Evolutionary conservation across 441 rosid genomes (phyloP).

Genomic region (Iberis amara): DNA sequence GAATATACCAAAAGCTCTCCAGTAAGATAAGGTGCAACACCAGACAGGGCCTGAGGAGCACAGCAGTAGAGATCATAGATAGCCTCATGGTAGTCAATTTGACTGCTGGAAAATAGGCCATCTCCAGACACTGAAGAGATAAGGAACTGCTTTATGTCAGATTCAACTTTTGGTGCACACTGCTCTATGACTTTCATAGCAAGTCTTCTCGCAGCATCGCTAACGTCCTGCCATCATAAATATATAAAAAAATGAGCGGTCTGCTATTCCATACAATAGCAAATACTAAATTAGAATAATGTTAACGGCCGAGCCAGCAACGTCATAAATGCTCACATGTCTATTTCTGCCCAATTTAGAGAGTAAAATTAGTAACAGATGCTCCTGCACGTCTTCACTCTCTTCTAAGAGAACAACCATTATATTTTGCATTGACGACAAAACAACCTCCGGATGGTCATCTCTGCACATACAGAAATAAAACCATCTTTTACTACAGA

Average conservation of each 20-base stretch:
- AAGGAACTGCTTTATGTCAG: slow-evolving; percentile 83
- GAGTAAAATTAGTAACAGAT: slow-evolving; percentile 66
- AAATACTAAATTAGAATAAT: slow-evolving; percentile 11
- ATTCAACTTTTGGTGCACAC: slow-evolving; percentile 86
- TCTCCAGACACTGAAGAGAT: slow-evolving; percentile 90
- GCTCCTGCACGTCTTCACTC: slow-evolving; percentile 86
- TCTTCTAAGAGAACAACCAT: slow-evolving; percentile 87
- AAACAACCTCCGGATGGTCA: slow-evolving; percentile 87
- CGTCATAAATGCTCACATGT: slow-evolving; percentile 50
- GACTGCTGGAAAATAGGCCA: slow-evolving; percentile 44
- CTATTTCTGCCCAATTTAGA: slow-evolving; percentile 73
- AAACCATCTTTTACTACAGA: slow-evolving; percentile 14
- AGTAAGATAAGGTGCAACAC: slow-evolving; percentile 87
- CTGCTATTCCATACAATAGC: slow-evolving; percentile 23
- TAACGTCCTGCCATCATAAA: slow-evolving; percentile 55
- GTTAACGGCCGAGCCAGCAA: slow-evolving; percentile 12
- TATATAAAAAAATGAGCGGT: slow-evolving; percentile 29
- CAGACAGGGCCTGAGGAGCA: slow-evolving; percentile 85
- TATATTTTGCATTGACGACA: slow-evolving; percentile 89
- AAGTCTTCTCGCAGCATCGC: slow-evolving; percentile 73
- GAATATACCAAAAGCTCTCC: slow-evolving; percentile 93
- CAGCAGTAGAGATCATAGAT: slow-evolving; percentile 78
- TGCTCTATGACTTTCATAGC: slow-evolving; percentile 88
- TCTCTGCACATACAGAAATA: slow-evolving; percentile 54
- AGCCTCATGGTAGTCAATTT: slow-evolving; percentile 86